Evolutionary conservation across 2,329 filamentous ascomycete species (phyloP).

Genomic region (Talaromyces sp.): DNA sequence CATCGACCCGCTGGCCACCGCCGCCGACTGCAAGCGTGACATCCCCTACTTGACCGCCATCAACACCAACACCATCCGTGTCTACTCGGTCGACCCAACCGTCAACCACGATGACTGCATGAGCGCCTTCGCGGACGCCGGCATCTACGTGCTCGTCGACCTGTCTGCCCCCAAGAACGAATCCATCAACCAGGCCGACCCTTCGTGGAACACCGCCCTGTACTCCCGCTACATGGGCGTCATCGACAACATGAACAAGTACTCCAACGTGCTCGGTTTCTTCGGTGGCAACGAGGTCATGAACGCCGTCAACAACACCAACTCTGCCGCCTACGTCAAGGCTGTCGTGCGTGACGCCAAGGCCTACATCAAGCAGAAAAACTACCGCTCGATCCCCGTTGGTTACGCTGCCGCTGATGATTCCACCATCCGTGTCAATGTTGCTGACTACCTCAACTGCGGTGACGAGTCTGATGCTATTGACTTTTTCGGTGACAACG

Average conservation of each 20-base stretch:
- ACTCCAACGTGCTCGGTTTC: slow-evolving; percentile 57
- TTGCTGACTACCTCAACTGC: slow-evolving; percentile 87
- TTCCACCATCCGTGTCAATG: slow-evolving; percentile 57
- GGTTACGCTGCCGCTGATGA: slow-evolving; percentile 95
- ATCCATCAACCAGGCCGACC: slow-evolving; percentile 44
- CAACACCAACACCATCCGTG: slow-evolving; percentile 47
- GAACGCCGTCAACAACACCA: slow-evolving; percentile 47
- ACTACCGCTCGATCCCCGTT: slow-evolving; percentile 41
- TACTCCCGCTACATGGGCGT: slow-evolving; percentile 50
- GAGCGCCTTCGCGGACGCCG: neutral
- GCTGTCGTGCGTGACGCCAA: neutral
- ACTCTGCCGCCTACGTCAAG: slow-evolving; percentile 50
- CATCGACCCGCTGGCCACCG: slow-evolving; percentile 75
- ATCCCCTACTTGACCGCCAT: slow-evolving; percentile 73
- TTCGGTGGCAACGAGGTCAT: slow-evolving; percentile 60
- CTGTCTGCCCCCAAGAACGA: slow-evolving; percentile 47
- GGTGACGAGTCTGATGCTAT: slow-evolving; percentile 53
- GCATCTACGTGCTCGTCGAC: slow-evolving; percentile 53
- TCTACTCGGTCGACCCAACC: neutral
- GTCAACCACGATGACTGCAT: neutral
- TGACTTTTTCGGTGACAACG: slow-evolving; percentile 98
- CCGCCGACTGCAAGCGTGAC: slow-evolving; percentile 70
- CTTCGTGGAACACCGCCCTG: slow-evolving; percentile 47
- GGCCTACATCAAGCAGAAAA: neutral
- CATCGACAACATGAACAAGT: slow-evolving; percentile 56